Base-by-base conservation (phyloP, 2,329 filamentous ascomycete genomes). In the Aspergillus sp. region DNA sequence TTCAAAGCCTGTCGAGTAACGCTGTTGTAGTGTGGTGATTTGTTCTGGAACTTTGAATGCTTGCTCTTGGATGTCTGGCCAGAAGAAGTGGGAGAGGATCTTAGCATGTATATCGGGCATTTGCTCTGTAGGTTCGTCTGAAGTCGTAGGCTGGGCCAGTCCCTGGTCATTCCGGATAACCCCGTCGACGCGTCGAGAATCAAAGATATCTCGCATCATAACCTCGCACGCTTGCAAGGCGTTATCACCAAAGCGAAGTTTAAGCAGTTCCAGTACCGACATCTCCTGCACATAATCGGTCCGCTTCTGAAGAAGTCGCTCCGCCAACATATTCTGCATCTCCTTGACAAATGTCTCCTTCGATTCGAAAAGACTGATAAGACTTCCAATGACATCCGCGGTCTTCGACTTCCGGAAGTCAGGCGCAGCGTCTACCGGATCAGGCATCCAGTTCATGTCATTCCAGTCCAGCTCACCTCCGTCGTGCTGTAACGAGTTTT, bases 281-380 rank as follows among this genome's bases (percentile, higher is more conserved):
- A 88, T 80, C 67, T 88, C 93, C 65, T 89, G 89, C 50, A 86
- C 79, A 57, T 90, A 94, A 20, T 80, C 76, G 15, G 79, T 74
- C 51, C 85, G 84, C 42, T 80, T 81, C 49, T 75, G 74, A 15
- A 84, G 69, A 3, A 98, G 72, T 42, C 90, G 84, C 53, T 94
- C 88, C 4, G 87, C 88, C n/a, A 98, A 80, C 39, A 95, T 88
- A 46, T 79, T 83, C 62, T 95, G 90, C 53, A 98, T 86, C 65
- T 97, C 91, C 57, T 90, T 94, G 68, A 96, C 93, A 62, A 97
- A 97, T 41, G 86, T 80, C 45, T 96, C 91, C 56, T 90, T 88
- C 15, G 86, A 86, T 10, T 95, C 91, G 56, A 95, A 87, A 0
- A 95, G 82, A 49, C 83, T 86, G 56, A 97, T 87, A 39, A 98